Evolutionary conservation across 768 basidiomycete genomes (phyloP).

Genomic region (Tubosaeta brunneosetosa): DNA sequence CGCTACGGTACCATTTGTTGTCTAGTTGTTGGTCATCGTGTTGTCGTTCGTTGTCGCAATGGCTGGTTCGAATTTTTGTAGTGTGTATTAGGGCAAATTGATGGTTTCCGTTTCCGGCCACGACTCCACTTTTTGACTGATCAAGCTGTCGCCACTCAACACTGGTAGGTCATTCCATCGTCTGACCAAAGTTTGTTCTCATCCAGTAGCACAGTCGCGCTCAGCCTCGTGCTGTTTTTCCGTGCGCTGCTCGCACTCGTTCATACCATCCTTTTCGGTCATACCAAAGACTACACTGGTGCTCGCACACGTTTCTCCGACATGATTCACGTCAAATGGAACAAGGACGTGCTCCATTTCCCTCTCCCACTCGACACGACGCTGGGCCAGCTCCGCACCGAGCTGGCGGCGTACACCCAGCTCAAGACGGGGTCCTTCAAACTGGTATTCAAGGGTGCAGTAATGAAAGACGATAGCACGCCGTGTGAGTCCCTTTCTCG

Average conservation of each 20-base stretch:
- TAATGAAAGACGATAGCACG: constrained; percentile 79
- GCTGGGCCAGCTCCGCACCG: constrained; percentile 52
- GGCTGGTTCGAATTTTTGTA: constrained; percentile 11
- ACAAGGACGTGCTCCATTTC: constrained; percentile 45
- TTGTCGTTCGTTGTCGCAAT: constrained; percentile 3
- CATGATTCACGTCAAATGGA: constrained; percentile 49
- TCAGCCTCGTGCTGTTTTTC: constrained; percentile 34
- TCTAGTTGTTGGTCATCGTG: constrained; percentile 5
- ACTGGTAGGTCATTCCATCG: constrained; percentile 12
- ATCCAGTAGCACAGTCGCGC: constrained; percentile 11
- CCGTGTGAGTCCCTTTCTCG: constrained; percentile 43
- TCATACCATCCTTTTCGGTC: constrained; percentile 3
- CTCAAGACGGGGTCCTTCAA: constrained; percentile 71
- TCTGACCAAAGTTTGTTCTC: background rate
- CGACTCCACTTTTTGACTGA: constrained; percentile 1
- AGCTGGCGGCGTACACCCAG: constrained; percentile 70
- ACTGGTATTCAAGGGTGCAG: constrained; percentile 83
- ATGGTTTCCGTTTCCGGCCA: constrained; percentile 12
- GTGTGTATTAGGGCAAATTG: background rate
- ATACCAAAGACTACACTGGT: background rate
- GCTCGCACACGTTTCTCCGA: constrained; percentile 16
- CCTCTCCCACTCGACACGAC: constrained; percentile 51
- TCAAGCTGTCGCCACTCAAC: constrained; percentile 29
- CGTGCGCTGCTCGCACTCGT: constrained; percentile 23
- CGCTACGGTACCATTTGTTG: constrained; percentile 5